phyloP scores from a whole-genome alignment of 2,329 filamentous ascomycete genomes.

The Aspergillus pseudonomiae region DNA sequence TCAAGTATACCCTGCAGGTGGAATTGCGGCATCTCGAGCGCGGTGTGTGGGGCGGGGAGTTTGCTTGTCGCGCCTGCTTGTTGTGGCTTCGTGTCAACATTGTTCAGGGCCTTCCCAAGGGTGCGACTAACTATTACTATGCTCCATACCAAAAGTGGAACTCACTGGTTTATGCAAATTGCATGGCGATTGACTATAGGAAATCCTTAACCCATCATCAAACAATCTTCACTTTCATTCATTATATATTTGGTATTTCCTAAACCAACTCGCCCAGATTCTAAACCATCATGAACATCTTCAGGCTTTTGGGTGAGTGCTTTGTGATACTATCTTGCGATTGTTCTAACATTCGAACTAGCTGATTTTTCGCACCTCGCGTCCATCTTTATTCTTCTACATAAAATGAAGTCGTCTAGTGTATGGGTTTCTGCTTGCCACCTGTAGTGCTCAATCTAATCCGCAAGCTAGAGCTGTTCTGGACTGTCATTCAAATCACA shows the following conservation, averaged over 20 bases:
- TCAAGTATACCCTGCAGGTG: background rate
- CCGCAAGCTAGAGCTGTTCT: conserved; percentile 73
- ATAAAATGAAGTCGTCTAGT: conserved; percentile 93
- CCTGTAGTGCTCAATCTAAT: background rate
- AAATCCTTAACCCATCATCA: background rate
- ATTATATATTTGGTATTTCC: conserved; percentile 2
- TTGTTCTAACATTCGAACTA: conserved; percentile 43
- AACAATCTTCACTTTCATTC: background rate
- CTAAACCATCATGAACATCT: conserved; percentile 65
- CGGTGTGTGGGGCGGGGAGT: conserved; percentile 17
- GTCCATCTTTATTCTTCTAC: conserved; percentile 91
- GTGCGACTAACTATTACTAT: background rate
- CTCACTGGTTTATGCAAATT: conserved; percentile 8
- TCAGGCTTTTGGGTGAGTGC: conserved; percentile 64
- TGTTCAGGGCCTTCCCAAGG: background rate
- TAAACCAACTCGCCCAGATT: conserved; percentile 3
- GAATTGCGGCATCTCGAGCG: conserved; percentile 11
- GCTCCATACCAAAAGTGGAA: background rate
- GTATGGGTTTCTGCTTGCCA: conserved; percentile 55
- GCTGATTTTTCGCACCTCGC: conserved; percentile 94
- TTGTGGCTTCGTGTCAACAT: conserved; percentile 48
- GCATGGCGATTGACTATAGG: conserved; percentile 11
- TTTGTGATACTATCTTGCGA: background rate
- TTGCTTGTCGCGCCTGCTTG: conserved; percentile 25
- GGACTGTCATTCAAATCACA: conserved; percentile 99